Percentiles rank a stretch among this genome's conserved stretches.
Conservation (phyloP, 306 rosid species). For the Senna siamea region DNA sequence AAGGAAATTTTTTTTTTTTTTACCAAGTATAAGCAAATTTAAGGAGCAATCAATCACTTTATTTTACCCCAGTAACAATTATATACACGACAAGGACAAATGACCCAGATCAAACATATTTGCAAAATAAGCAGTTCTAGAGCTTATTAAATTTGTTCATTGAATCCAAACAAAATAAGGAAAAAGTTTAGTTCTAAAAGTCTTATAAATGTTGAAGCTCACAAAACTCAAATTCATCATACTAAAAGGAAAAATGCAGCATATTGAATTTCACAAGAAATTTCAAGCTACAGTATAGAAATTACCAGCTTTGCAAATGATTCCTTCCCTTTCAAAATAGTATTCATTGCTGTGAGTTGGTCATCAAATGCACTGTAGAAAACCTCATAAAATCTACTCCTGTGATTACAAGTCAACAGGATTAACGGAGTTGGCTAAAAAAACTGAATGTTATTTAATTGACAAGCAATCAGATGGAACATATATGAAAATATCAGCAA, state of each 20-base stretch:
- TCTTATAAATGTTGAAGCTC: slow-evolving; percentile 3
- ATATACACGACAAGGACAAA: slow-evolving; percentile 14
- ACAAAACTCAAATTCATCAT: not conserved
- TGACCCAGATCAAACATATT: slow-evolving; percentile 26
- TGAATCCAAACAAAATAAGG: slow-evolving; percentile 15
- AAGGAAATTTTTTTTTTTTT: slow-evolving; percentile 13
- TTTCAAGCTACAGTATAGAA: slow-evolving; percentile 45
- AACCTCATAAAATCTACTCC: slow-evolving; percentile 70
- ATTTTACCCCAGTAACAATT: slow-evolving; percentile 15
- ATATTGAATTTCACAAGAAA: slow-evolving; percentile 30
- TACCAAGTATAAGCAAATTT: slow-evolving; percentile 6
- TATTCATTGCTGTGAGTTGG: slow-evolving; percentile 82
- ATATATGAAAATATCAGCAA: slow-evolving; percentile 32
- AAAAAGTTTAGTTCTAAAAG: not conserved
- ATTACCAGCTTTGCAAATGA: slow-evolving; percentile 77
- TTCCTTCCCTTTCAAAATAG: slow-evolving; percentile 85
- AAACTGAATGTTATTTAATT: slow-evolving; percentile 35
- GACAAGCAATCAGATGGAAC: slow-evolving; percentile 37
- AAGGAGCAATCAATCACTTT: slow-evolving; percentile 23
- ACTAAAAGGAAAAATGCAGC: slow-evolving; percentile 14
- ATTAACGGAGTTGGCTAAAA: slow-evolving; percentile 30
- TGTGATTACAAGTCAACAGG: slow-evolving; percentile 37
- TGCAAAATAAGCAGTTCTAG: slow-evolving; percentile 2
- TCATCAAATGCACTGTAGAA: slow-evolving; percentile 90
- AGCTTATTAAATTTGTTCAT: slow-evolving; percentile 17